These are phyloP conservation scores for Sophora flavescens DNA, from an alignment of 306 rosid genomes.

Conservation along the genomic window DNA sequence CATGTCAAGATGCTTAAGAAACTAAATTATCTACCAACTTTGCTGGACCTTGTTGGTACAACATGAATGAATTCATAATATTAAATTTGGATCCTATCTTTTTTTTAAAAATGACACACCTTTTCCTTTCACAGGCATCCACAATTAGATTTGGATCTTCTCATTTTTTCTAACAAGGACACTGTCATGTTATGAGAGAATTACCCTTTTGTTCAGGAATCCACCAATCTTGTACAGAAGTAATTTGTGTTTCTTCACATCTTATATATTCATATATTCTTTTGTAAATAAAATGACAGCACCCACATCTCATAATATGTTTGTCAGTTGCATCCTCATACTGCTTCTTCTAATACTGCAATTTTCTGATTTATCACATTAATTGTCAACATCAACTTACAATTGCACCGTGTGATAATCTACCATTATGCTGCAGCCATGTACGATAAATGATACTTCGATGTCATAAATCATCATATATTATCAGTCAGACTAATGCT, in stretches of 20 bases:
- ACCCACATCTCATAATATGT: background rate
- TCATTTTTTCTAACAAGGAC: too few species aligned
- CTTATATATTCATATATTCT: background rate
- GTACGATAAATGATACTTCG: constrained; percentile 3
- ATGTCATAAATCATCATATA: too few species aligned
- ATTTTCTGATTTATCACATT: background rate
- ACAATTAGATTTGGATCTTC: background rate
- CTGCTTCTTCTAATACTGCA: constrained; percentile 5
- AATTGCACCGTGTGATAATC: background rate
- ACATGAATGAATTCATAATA: background rate
- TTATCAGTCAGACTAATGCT: too few species aligned
- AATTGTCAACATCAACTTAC: background rate
- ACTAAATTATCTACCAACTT: too few species aligned
- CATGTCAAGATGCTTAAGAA: too few species aligned
- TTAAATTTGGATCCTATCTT: background rate
- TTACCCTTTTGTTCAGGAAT: too few species aligned
- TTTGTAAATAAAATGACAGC: background rate
- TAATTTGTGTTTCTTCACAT: background rate
- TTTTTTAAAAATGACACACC: background rate
- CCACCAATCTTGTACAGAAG: background rate
- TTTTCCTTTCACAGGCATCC: background rate
- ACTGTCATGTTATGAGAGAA: background rate
- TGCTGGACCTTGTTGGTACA: background rate
- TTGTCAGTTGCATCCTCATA: background rate
- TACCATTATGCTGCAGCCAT: background rate